These are phyloP conservation scores for Kwoniella heveanensis DNA, from an alignment of 768 basidiomycete genomes.

Conservation along the genomic window DNA sequence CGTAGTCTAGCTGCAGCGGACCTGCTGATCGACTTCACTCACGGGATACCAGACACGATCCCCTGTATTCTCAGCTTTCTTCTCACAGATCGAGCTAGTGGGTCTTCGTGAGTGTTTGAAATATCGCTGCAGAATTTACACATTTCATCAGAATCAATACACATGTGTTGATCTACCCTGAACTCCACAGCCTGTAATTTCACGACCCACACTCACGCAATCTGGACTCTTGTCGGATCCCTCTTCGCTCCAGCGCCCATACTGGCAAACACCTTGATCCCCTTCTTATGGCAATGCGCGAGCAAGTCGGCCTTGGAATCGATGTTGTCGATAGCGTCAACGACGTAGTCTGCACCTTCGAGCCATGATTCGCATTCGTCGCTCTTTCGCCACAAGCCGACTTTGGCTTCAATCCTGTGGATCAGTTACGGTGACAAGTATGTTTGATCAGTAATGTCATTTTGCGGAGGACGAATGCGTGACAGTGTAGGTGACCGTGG, in stretches of 20 bases:
- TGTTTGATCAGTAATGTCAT: background rate
- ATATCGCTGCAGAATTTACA: slow-evolving; percentile 74
- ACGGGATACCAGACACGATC: slow-evolving; percentile 58
- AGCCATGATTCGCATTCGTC: slow-evolving; percentile 69
- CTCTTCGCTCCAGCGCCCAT: slow-evolving; percentile 96
- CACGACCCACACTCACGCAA: slow-evolving; percentile 57
- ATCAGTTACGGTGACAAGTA: background rate
- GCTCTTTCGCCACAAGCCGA: slow-evolving; percentile 83
- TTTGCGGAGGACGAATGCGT: too few relatives aligned
- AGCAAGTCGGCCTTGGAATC: slow-evolving; percentile 93
- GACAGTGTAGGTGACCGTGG: too few relatives aligned
- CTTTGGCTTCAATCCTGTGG: slow-evolving; percentile 69
- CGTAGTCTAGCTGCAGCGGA: too few relatives aligned
- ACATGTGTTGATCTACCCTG: too few relatives aligned
- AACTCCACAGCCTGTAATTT: too few relatives aligned
- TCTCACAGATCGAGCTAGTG: slow-evolving; percentile 87
- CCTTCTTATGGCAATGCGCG: slow-evolving; percentile 76
- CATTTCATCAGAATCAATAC: background rate
- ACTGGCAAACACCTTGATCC: slow-evolving; percentile 89
- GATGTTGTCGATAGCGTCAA: slow-evolving; percentile 99
- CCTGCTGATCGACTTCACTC: slow-evolving; percentile 34
- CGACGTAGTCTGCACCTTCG: slow-evolving; percentile 88
- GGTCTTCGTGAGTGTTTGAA: slow-evolving; percentile 87
- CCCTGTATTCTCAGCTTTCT: slow-evolving; percentile 60
- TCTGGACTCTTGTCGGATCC: slow-evolving; percentile 93